Conservation (phyloP, 371 early-diverging fungal genomes). For the Lichtheimia ramosa region DNA sequence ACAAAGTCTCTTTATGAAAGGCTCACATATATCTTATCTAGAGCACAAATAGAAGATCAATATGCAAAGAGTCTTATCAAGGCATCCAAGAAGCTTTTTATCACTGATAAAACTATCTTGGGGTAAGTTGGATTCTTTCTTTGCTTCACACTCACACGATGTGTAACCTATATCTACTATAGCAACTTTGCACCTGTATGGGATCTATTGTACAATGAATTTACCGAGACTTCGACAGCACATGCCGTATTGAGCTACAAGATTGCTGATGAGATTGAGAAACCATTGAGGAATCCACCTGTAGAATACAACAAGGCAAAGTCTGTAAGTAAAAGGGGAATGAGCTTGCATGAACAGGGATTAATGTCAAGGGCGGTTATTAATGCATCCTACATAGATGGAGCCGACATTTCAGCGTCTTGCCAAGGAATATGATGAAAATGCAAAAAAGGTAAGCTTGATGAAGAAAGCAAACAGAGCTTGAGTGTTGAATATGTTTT, state of each 20-base stretch:
- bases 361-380: too few species aligned
- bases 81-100: constrained; percentile 45
- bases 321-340: constrained; percentile 10
- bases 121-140: constrained; percentile 34
- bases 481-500: too few species aligned
- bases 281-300: constrained; percentile 23
- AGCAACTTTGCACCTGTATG: constrained; percentile 33
- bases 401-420: constrained; percentile 39
- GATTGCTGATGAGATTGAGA: constrained; percentile 44
- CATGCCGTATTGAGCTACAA: constrained; percentile 42
- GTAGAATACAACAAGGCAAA: constrained; percentile 15
- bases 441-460: constrained; percentile 20
- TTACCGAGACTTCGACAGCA: constrained; percentile 40
- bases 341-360: too few species aligned
- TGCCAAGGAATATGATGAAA: constrained; percentile 42
- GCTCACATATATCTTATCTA: neutral
- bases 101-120: constrained; percentile 36
- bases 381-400: constrained; percentile 17
- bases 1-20: neutral
- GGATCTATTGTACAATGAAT: constrained; percentile 41
- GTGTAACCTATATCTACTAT: constrained; percentile 9
- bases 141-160: constrained; percentile 3
- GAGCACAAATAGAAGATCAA: constrained; percentile 50
- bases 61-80: constrained; percentile 49
- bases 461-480: too few species aligned